Base-by-base conservation (phyloP, 495 filamentous ascomycete genomes). In the Chaetomium cochliodes region DNA sequence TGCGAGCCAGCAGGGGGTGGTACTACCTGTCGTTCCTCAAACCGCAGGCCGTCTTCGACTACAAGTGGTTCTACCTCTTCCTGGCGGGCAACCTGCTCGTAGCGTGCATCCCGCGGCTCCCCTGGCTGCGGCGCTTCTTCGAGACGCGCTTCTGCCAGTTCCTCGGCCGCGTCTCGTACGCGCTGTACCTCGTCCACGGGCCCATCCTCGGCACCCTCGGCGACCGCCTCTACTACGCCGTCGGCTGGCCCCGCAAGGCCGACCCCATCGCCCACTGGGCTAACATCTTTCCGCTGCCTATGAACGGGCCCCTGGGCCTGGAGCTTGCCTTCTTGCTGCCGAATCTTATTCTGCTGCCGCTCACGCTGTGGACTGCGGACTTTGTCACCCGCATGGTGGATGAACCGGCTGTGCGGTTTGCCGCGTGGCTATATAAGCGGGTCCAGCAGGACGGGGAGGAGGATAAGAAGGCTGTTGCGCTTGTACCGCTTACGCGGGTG, bases 101-200 rank as follows among this genome's bases (percentile, higher is more conserved):
- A 20, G 76, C 79, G 46, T 75, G 77, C 56, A 78, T 84, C 30
- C 77, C 82, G n/a, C 73, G 75, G 46, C 70, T 79, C 15, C 37
- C 46, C 26, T 77, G 70, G 74, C 66, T 79, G 30, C 81, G 83
- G 69, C 73, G 77, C 54, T 77, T 86, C 47, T 88, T 89, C 73
- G 83, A 81, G 64, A 80, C 81, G 49, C 76, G 77, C 5, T 74
- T 88, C 41, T 86, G 85, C 51, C 87, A 88, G 72, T 88, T 86
- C 66, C 80, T 90, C 11, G 87, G 86, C 54, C 81, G 84, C 63
- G 81, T 90, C 66, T 87, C 85, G 0, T 90, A 82, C 66, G 78
- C 84, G 9, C 82, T 90, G n/a, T 90, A 90, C 63, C 78, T 90
- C 53, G 84, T 88, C 23, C 87, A 90, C 68, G 86, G 85, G 1